These are phyloP conservation scores for Phytophthora foliorum DNA, from an alignment of 352 stramenopile species.

Conservation along the genomic window DNA sequence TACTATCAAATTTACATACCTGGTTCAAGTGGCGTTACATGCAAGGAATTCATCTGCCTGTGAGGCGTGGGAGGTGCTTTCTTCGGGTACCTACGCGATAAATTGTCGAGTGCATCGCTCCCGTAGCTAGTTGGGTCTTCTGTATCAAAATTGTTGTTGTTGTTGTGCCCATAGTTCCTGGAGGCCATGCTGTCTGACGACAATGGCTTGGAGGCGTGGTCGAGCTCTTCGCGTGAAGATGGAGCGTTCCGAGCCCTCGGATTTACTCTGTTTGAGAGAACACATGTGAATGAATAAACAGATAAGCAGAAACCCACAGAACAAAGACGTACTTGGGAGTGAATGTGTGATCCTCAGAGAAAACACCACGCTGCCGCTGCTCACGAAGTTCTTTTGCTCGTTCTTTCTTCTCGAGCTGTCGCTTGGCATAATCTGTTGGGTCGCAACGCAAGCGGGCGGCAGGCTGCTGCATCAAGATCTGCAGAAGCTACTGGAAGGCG, in stretches of 20 bases:
- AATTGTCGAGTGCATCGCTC: slow-evolving; percentile 67
- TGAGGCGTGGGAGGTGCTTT: slow-evolving; percentile 44
- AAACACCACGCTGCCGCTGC: slow-evolving; percentile 70
- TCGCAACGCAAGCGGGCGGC: slow-evolving; percentile 74
- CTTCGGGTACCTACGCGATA: slow-evolving; percentile 73
- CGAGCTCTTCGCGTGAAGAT: slow-evolving; percentile 65
- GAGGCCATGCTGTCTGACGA: slow-evolving; percentile 32
- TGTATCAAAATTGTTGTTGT: slow-evolving; percentile 62
- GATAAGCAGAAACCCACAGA: background rate
- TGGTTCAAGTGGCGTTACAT: slow-evolving; percentile 53
- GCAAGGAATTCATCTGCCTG: slow-evolving; percentile 29
- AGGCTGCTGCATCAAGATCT: slow-evolving; percentile 56
- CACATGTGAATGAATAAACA: background rate
- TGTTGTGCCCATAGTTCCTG: slow-evolving; percentile 53
- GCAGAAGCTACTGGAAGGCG: slow-evolving; percentile 16
- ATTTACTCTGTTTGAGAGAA: slow-evolving; percentile 48
- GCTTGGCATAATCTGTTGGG: slow-evolving; percentile 84
- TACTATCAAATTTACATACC: slow-evolving; percentile 37
- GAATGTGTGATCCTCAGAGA: slow-evolving; percentile 85
- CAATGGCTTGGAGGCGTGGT: slow-evolving; percentile 36
- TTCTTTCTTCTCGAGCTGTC: slow-evolving; percentile 82
- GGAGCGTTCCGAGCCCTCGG: slow-evolving; percentile 41
- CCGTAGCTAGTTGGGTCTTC: slow-evolving; percentile 27
- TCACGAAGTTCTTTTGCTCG: slow-evolving; percentile 80
- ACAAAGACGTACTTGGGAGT: slow-evolving; percentile 65